Conservation (phyloP, 257 asterid species). For the Penstemon newberryi region DNA sequence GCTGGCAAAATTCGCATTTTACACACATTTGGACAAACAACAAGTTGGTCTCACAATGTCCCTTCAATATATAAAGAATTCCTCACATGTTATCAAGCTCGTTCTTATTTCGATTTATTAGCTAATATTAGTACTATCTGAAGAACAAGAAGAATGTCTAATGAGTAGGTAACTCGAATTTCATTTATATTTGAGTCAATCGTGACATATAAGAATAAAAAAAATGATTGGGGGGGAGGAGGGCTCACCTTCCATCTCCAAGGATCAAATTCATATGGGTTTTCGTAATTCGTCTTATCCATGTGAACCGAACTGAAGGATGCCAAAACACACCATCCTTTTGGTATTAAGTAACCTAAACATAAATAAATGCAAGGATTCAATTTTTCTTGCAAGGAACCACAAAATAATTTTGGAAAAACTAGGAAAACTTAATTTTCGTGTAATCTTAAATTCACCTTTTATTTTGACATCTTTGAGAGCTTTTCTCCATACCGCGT, state of each 20-base stretch:
- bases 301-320: conserved; percentile 89
- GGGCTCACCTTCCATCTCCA: conserved; percentile 89
- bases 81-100: neutral
- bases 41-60: conserved; percentile 7
- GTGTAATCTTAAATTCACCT: conserved; percentile 40
- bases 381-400: neutral
- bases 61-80: neutral
- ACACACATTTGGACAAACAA: conserved; percentile 5
- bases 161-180: too few relatives aligned
- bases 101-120: conserved; percentile 16
- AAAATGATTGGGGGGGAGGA: neutral
- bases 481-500: conserved; percentile 98
- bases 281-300: conserved; percentile 69
- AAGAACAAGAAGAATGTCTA: conserved; percentile 14
- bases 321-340: conserved; percentile 89
- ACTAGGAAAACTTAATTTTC: neutral
- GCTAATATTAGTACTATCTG: conserved; percentile 3
- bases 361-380: neutral
- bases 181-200: too few relatives aligned
- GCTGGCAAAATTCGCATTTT: neutral
- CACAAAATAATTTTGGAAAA: neutral
- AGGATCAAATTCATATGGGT: conserved; percentile 81
- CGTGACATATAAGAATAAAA: too few relatives aligned
- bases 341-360: conserved; percentile 85
- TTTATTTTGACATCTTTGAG: conserved; percentile 82